phyloP scores from a whole-genome alignment of 2,329 filamentous ascomycete species.

The Claviceps fusiformis region DNA sequence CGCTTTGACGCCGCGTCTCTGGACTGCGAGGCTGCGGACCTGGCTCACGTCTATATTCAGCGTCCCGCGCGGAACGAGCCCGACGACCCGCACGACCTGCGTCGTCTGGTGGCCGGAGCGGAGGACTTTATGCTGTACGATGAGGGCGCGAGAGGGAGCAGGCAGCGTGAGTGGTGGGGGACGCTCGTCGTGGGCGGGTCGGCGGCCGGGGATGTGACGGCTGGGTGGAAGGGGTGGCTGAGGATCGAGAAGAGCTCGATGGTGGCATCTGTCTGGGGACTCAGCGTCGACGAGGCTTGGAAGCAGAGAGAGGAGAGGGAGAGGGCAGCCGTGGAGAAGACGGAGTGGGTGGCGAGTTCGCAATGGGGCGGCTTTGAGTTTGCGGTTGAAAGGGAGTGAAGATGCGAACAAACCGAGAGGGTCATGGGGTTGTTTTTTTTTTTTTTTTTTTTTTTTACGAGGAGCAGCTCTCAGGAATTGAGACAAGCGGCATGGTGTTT shows the following conservation, averaged over 20 bases:
- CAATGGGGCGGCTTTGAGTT: conserved; percentile 37
- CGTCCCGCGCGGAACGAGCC: conserved; percentile 20
- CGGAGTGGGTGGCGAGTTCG: conserved; percentile 33
- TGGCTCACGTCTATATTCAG: conserved; percentile 38
- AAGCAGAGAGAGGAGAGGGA: conserved; percentile 25
- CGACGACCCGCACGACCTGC: conserved; percentile 17
- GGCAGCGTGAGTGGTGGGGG: conserved; percentile 42
- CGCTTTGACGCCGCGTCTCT: conserved; percentile 41
- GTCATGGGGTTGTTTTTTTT: too few relatives aligned
- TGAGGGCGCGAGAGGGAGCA: conserved; percentile 23
- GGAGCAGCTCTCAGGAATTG: too few relatives aligned
- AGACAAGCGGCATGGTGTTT: too few relatives aligned
- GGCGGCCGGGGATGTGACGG: conserved; percentile 19
- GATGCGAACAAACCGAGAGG: not conserved
- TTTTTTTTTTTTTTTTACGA: too few relatives aligned
- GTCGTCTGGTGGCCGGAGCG: conserved; percentile 25
- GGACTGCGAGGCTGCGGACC: conserved; percentile 21
- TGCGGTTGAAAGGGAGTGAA: conserved; percentile 5
- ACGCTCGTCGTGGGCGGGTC: conserved; percentile 36
- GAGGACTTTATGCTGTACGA: conserved; percentile 39
- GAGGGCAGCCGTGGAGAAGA: conserved; percentile 25
- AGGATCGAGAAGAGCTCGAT: conserved; percentile 32
- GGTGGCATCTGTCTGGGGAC: conserved; percentile 22
- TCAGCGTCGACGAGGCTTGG: conserved; percentile 32
- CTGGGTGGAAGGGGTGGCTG: conserved; percentile 36